These are phyloP conservation scores for Aspergillus steynii DNA, from an alignment of 495 filamentous ascomycete genomes.

Conservation along the genomic window DNA sequence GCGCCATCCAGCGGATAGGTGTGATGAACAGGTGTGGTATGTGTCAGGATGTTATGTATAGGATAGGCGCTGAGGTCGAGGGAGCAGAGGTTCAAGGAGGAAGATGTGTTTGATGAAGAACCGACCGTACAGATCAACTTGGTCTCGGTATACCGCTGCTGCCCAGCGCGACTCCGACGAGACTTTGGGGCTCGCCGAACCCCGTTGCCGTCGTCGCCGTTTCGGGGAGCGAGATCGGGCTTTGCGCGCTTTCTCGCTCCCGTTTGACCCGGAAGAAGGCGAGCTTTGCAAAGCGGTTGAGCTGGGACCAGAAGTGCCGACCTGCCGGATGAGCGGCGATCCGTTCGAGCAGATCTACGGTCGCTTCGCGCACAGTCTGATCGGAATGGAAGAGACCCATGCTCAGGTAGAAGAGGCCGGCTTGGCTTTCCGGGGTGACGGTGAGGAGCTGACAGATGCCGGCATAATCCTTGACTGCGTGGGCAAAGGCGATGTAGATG, in stretches of 20 bases:
- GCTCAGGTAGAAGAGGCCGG: constrained; percentile 87
- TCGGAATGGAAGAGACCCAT: constrained; percentile 94
- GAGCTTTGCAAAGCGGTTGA: constrained; percentile 87
- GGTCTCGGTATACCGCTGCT: constrained; percentile 9
- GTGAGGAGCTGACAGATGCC: constrained; percentile 87
- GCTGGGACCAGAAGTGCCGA: constrained; percentile 83
- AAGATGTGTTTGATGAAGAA: background rate
- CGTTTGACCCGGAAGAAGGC: constrained; percentile 68
- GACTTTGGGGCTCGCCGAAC: constrained; percentile 36
- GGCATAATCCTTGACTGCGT: constrained; percentile 77
- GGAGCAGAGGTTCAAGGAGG: too few species aligned
- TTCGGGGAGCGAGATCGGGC: constrained; percentile 10
- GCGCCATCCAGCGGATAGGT: background rate
- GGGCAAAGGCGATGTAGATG: constrained; percentile 78
- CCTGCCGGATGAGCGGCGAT: constrained; percentile 87
- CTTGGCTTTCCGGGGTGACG: constrained; percentile 81
- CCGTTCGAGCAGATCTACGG: constrained; percentile 77
- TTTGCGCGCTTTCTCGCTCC: constrained; percentile 53
- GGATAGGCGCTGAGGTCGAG: background rate
- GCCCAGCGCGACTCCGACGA: constrained; percentile 43
- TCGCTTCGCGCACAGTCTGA: constrained; percentile 71
- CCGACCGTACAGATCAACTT: background rate
- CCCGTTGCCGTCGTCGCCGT: constrained; percentile 1
- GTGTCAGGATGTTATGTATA: background rate
- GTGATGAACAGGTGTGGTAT: background rate